Conservation (phyloP, 2,329 filamentous ascomycete genomes). For the Hypomyces perniciosus region DNA sequence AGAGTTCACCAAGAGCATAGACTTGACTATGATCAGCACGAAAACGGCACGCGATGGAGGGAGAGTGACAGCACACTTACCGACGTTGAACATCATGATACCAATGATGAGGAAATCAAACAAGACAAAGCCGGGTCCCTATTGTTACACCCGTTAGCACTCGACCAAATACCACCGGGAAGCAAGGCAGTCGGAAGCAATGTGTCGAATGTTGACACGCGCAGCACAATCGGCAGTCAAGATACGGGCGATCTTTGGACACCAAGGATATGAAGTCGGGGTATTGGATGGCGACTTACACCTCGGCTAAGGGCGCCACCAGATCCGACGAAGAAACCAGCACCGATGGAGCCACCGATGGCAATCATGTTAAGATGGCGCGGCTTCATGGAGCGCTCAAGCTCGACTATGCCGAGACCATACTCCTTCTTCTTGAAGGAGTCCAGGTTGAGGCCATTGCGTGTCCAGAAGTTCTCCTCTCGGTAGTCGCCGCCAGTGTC, state of each 20-base stretch:
- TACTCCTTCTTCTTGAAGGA: conserved; percentile 31
- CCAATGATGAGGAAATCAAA: conserved; percentile 44
- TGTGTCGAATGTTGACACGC: neutral
- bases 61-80: conserved; percentile 13
- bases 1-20: conserved; percentile 52
- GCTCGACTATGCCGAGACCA: conserved; percentile 27
- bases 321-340: conserved; percentile 58
- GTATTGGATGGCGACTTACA: conserved; percentile 28
- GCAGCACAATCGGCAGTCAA: neutral
- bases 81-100: conserved; percentile 48
- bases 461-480: conserved; percentile 29
- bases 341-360: conserved; percentile 56
- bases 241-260: too few relatives aligned
- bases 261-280: too few relatives aligned
- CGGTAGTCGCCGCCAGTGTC: neutral
- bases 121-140: conserved; percentile 31
- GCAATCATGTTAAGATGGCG: conserved; percentile 59
- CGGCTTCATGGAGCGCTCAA: conserved; percentile 46
- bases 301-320: conserved; percentile 46
- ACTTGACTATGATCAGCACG: conserved; percentile 23
- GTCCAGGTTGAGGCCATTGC: conserved; percentile 29
- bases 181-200: neutral
- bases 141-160: neutral
- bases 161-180: neutral
- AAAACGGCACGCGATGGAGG: neutral